phyloP scores from a whole-genome alignment of 805 yeast genomes.

The Kazachstania kunashirensis region DNA sequence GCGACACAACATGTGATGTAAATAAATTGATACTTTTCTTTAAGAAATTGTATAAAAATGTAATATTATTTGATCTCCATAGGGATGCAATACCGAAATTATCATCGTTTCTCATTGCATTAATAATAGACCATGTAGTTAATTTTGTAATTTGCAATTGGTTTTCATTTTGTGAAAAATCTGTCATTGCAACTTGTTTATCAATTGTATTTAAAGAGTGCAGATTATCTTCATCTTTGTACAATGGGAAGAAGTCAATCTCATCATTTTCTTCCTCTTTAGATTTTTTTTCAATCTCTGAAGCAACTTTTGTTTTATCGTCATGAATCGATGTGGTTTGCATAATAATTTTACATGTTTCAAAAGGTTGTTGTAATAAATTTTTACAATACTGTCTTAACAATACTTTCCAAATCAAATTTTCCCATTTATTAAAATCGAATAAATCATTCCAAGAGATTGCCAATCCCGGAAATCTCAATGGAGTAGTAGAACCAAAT shows the following conservation, averaged over 20 bases:
- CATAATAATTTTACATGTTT: conserved; percentile 62
- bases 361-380: conserved; percentile 78
- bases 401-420: conserved; percentile 51
- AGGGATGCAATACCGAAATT: conserved; percentile 51
- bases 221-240: conserved; percentile 1
- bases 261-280: conserved; percentile 30
- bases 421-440: conserved; percentile 48
- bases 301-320: neutral
- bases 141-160: conserved; percentile 16
- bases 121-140: conserved; percentile 57
- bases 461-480: neutral
- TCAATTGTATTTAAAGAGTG: too few relatives aligned
- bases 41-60: conserved; percentile 71
- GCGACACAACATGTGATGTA: conserved; percentile 2
- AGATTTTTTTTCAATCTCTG: neutral
- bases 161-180: too few relatives aligned
- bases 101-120: conserved; percentile 54
- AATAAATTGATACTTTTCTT: neutral
- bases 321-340: conserved; percentile 36
- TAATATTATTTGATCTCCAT: conserved; percentile 66
- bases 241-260: conserved; percentile 28
- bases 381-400: conserved; percentile 60
- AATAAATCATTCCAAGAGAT: conserved; percentile 58
- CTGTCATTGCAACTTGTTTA: too few relatives aligned
- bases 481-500: neutral